Evolutionary conservation across 2,329 filamentous ascomycete genomes (phyloP), one percentile per base, ranked within the genome.

Genomic region (Xylariaceae sp.): DNA sequence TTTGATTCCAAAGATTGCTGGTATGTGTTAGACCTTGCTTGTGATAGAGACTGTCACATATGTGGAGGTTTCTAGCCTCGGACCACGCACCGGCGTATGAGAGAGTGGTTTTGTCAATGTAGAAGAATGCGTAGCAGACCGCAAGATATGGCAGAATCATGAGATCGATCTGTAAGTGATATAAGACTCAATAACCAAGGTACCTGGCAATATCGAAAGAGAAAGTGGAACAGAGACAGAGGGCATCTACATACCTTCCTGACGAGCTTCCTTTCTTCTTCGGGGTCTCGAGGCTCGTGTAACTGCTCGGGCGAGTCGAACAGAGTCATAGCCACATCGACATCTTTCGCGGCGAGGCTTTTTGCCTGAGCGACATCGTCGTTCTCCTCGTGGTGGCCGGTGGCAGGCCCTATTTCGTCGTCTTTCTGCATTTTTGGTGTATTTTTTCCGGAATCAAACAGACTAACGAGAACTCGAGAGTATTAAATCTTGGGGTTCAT

Each of bases 91-190:
- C 79, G 1, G 81, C 80, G 56, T 81, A 82, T 14, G 71, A 75
- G 3, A 80, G 61, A 0, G 74, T 79, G 0, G 76, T 80, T 66
- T 80, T 66, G 44, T 68, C 65, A 31, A 78, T 76, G 49, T 77
- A 78, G 51, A 69, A 69, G 59, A 79, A 79, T 1, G 74, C 72
- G 60, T 79, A 79, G 54, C 75, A 79, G 41, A 80, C 74, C 2
- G 72, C 73, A 35, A 80, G 60, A 51, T 77, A 77, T 2, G 80
- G 80, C n/a, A 83, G 53, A 52, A 83, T 80, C 72, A 81, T 78
- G 5, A 75, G 67, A 55, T 83, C 80, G 47, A 83, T 78, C 62
- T 55, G 30, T 12, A 18, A 15, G 39, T 6, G 14, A 6, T 2
- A n/a, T 5, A 9, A 12, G 10, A 15, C 33, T 14, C 33, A 35